A percentile compares a stretch with the other conserved stretches of the same genome.
Evolutionary conservation across 305 asterid genomes (phyloP).

Genomic region (Fraxinus baroniana): DNA sequence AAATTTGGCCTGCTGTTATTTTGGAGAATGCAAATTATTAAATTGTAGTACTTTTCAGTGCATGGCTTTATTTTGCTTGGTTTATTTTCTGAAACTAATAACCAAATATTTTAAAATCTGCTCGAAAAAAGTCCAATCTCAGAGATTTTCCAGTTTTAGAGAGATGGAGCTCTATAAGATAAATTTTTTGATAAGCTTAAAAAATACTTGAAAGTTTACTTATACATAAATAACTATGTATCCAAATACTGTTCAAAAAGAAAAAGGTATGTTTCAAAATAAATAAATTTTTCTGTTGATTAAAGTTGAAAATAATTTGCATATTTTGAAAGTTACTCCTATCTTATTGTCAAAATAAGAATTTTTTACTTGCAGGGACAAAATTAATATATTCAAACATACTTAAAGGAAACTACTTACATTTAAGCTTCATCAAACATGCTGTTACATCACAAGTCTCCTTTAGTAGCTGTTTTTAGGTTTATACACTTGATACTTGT

Average conservation of each 20-base stretch:
- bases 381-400: background rate
- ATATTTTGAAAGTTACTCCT: background rate
- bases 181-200: background rate
- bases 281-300: background rate
- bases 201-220: background rate
- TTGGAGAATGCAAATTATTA: background rate
- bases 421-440: background rate
- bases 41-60: slow-evolving; percentile 1
- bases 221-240: background rate
- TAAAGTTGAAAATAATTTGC: background rate
- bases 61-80: background rate
- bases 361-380: background rate
- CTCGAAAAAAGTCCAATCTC: background rate
- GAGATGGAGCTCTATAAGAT: background rate
- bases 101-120: background rate
- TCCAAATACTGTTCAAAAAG: background rate
- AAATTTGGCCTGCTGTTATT: background rate
- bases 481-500: background rate
- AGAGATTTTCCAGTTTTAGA: background rate
- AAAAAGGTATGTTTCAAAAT: background rate
- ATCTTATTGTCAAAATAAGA: background rate
- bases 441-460: background rate
- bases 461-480: slow-evolving; percentile 7
- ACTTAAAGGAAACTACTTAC: background rate
- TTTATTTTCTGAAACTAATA: background rate